Conservation (phyloP, 2,329 filamentous ascomycete genomes). For the Xylaria hypoxylon region DNA sequence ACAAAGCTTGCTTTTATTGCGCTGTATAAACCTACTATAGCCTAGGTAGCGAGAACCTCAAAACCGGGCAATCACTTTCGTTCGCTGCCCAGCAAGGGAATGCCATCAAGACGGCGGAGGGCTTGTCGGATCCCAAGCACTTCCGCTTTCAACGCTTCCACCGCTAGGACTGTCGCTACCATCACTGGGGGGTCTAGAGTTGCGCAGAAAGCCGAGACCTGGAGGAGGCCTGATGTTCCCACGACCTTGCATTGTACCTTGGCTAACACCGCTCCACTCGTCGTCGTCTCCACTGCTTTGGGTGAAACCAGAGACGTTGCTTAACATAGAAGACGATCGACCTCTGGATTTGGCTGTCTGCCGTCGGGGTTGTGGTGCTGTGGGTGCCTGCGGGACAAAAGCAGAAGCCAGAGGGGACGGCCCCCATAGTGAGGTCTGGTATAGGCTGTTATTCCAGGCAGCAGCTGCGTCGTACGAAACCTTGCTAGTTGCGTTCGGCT, state of each 20-base stretch:
- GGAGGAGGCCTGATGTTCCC: constrained; percentile 43
- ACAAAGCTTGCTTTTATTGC: constrained; percentile 49
- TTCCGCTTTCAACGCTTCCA: constrained; percentile 61
- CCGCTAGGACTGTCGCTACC: constrained; percentile 55
- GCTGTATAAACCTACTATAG: constrained; percentile 42
- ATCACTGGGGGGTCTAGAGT: constrained; percentile 51
- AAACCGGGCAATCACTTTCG: constrained; percentile 9
- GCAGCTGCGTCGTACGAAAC: constrained; percentile 47
- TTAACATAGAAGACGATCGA: constrained; percentile 75
- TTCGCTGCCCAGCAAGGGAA: not conserved
- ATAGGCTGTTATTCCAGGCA: constrained; percentile 51
- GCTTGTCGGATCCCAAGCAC: constrained; percentile 64
- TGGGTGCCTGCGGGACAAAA: constrained; percentile 52
- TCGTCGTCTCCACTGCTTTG: constrained; percentile 69
- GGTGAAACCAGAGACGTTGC: constrained; percentile 74
- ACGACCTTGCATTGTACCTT: constrained; percentile 35
- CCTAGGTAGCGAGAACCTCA: constrained; percentile 24
- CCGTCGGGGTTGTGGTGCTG: constrained; percentile 50
- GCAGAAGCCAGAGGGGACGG: constrained; percentile 54
- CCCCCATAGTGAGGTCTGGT: constrained; percentile 50
- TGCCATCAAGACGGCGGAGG: constrained; percentile 50
- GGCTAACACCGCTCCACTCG: constrained; percentile 46
- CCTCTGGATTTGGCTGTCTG: constrained; percentile 60
- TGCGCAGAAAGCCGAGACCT: constrained; percentile 47
- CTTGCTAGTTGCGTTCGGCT: constrained; percentile 34